A percentile compares a stretch with the other conserved stretches of the same genome.
Conservation (phyloP, 345 rosid species). For the Lumnitzera racemosa region DNA sequence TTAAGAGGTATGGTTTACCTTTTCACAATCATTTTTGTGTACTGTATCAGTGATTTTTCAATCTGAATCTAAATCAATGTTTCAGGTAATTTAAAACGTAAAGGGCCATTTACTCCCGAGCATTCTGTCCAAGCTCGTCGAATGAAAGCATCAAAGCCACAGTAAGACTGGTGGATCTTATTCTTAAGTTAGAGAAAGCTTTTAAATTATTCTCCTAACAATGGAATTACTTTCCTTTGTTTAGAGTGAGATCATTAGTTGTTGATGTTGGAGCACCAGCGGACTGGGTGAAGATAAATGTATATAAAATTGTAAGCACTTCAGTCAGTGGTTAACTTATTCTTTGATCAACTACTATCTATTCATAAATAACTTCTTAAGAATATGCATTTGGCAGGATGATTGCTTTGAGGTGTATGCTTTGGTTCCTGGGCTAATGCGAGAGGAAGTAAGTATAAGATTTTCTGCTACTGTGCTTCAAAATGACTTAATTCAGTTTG, state of each 20-base stretch:
- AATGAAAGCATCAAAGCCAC: slow-evolving; percentile 30
- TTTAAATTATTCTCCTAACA: not conserved
- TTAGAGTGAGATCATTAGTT: slow-evolving; percentile 32
- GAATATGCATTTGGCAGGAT: slow-evolving; percentile 22
- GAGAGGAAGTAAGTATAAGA: slow-evolving; percentile 46
- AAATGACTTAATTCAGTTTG: not conserved
- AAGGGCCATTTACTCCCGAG: slow-evolving; percentile 32
- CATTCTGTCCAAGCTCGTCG: slow-evolving; percentile 24
- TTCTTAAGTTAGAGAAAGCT: not conserved
- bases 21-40: not conserved
- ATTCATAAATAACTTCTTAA: not conserved
- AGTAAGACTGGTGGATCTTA: slow-evolving; percentile 18
- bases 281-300: slow-evolving; percentile 70
- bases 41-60: not conserved
- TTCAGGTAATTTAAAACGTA: slow-evolving; percentile 49
- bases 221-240: slow-evolving; percentile 2
- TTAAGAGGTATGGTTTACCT: slow-evolving; percentile 35
- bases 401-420: slow-evolving; percentile 67
- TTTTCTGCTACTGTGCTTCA: not conserved
- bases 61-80: slow-evolving; percentile 2
- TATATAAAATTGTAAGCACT: slow-evolving; percentile 44
- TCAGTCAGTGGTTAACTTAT: not conserved
- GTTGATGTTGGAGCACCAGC: slow-evolving; percentile 61
- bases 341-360: not conserved
- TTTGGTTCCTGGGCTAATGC: slow-evolving; percentile 61